These are phyloP conservation scores for Diplodia scrobiculata DNA, from an alignment of 2,329 filamentous ascomycete species.

Conservation along the genomic window DNA sequence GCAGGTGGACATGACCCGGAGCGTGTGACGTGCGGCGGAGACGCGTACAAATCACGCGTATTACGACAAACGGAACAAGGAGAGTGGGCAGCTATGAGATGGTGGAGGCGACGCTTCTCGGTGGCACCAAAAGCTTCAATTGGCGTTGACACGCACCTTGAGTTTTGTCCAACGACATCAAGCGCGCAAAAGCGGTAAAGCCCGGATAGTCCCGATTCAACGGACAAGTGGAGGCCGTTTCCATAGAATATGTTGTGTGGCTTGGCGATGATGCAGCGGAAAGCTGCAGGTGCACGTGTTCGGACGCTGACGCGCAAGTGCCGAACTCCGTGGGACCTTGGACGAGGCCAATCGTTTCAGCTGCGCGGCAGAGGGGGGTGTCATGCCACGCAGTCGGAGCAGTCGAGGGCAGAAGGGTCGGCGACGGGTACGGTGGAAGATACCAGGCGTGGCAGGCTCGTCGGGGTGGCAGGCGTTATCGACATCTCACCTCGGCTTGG, in stretches of 20 bases:
- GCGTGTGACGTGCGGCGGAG: background rate
- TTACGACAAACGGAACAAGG: background rate
- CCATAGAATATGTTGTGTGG: background rate
- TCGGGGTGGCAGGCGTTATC: background rate
- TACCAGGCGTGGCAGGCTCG: background rate
- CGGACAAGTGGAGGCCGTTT: slow-evolving; percentile 2
- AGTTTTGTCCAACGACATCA: background rate
- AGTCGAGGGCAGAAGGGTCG: background rate
- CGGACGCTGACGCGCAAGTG: slow-evolving; percentile 3
- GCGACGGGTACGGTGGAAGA: background rate
- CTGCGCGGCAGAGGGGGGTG: background rate
- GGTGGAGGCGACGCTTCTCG: background rate
- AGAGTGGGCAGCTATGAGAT: background rate
- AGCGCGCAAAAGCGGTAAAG: slow-evolving; percentile 1
- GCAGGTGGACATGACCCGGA: background rate
- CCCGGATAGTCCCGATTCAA: background rate
- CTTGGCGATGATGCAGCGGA: slow-evolving; percentile 15
- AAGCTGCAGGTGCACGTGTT: slow-evolving; percentile 25
- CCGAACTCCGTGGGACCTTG: slow-evolving; percentile 15
- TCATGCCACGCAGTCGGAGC: background rate
- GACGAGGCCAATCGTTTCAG: slow-evolving; percentile 2
- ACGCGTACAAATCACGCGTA: background rate
- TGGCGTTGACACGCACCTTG: background rate
- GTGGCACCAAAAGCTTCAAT: background rate
- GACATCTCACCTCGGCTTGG: slow-evolving; percentile 21